These are phyloP conservation scores for Hortiboletus campestris DNA, from an alignment of 768 basidiomycete genomes.

Conservation along the genomic window DNA sequence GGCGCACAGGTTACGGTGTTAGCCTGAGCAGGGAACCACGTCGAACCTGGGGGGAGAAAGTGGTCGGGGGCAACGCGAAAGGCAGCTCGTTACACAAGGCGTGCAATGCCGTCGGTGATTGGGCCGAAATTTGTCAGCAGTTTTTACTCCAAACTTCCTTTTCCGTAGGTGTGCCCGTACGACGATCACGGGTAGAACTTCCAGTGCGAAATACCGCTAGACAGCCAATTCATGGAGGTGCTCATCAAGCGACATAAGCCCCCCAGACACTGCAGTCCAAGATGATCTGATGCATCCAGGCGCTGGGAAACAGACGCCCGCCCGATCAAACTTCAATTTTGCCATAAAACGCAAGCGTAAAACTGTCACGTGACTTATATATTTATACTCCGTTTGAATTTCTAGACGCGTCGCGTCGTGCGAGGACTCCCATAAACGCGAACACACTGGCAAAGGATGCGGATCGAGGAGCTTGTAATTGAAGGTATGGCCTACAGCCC, in stretches of 20 bases:
- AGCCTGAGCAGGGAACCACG: neutral
- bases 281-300: neutral
- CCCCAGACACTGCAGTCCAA: neutral
- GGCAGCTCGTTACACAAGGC: neutral
- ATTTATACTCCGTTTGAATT: constrained; percentile 29
- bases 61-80: neutral
- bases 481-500: constrained; percentile 54
- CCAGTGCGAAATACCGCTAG: neutral
- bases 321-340: neutral
- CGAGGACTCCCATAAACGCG: neutral
- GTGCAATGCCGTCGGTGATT: constrained; percentile 1
- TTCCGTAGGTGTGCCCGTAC: neutral
- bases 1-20: neutral
- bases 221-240: neutral
- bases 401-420: constrained; percentile 33
- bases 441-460: constrained; percentile 61
- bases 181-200: neutral
- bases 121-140: constrained; percentile 10
- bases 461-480: constrained; percentile 93
- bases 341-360: neutral
- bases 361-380: constrained; percentile 11
- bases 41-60: neutral
- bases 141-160: constrained; percentile 19
- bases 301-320: constrained; percentile 14
- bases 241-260: neutral